phyloP scores from a whole-genome alignment of 805 yeast species.

The Saturnispora zaruensis region DNA sequence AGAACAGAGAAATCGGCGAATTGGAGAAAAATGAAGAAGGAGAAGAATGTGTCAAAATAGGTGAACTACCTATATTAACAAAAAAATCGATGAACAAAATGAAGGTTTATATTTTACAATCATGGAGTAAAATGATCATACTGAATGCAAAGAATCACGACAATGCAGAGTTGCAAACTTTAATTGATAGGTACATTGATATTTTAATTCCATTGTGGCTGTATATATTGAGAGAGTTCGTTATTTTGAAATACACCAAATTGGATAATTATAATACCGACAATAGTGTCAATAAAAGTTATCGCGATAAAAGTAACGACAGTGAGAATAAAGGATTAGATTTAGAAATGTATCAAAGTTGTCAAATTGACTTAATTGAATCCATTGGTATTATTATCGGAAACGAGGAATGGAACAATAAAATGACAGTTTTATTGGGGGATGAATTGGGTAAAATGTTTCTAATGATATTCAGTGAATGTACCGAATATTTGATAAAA shows the following conservation, averaged over 20 bases:
- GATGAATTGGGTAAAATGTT: constrained; percentile 59
- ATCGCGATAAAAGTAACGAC: constrained; percentile 21
- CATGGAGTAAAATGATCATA: constrained; percentile 56
- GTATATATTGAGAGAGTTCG: constrained; percentile 61
- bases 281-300: too few relatives aligned
- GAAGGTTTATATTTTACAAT: constrained; percentile 52
- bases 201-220: constrained; percentile 75
- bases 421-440: constrained; percentile 40
- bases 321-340: constrained; percentile 34
- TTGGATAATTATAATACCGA: not conserved
- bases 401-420: constrained; percentile 30
- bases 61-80: constrained; percentile 43
- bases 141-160: constrained; percentile 26
- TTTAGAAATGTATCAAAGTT: constrained; percentile 40
- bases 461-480: constrained; percentile 74
- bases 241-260: constrained; percentile 45
- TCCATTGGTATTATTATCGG: constrained; percentile 63
- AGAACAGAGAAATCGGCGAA: not conserved
- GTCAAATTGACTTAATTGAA: constrained; percentile 73
- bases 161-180: constrained; percentile 34
- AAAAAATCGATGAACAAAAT: constrained; percentile 42
- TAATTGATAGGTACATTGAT: constrained; percentile 49
- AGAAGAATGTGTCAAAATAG: constrained; percentile 34
- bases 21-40: constrained; percentile 12
- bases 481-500: constrained; percentile 64